Base-by-base conservation (phyloP, 257 asterid genomes). In the Cruciata laevipes region DNA sequence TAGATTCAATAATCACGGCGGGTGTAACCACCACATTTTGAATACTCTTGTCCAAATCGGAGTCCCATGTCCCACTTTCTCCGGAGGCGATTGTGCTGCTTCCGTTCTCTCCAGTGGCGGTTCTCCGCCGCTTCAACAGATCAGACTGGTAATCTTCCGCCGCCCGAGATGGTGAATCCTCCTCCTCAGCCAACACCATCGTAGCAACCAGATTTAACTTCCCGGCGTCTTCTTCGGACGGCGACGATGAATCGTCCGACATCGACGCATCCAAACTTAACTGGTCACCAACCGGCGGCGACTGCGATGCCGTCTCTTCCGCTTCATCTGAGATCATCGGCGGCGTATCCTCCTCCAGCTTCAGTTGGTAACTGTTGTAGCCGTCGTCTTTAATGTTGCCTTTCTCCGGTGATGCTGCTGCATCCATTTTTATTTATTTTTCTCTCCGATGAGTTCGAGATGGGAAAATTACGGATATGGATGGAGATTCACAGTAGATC, bases 81-180 rank as follows among this genome's bases (percentile, higher is more conserved):
- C 61, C 31, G 31, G 61, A 21, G 60, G 30, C 5, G 55, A 47
- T 17, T 1, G 55, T 47, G 55, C 55, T 47, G 7, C 55, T 47
- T 47, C 55, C 55, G 55, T 47, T 47, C 55, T 27, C 35, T 11
- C 35, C 6, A n/a, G 32, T 10, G 63, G 35, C n/a, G 37, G 63
- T 2, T n/a, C 33, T 71, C 59, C 65, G 75, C n/a, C 63, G 35
- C 12, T 58, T 58, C 63, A 58, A 24, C 20, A 3, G 25, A n/a
- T n/a, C n/a, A 25, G 37, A 47, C 51, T 13, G 51, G 20, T 47
- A 20, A 14, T 58, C 63, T 4, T 58, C 63, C 37, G n/a, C 35
- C 20, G 17, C 63, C 27, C 21, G 55, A 14, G 59, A 18, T 16
- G 27, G 31, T 2, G 42, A 37, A 37, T 37, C 27, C 23, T 53